A percentile compares a stretch with the other conserved stretches of the same genome.
Conservation (phyloP, 1,284 basidiomycete species). For the Heterobasidion parviporum region DNA sequence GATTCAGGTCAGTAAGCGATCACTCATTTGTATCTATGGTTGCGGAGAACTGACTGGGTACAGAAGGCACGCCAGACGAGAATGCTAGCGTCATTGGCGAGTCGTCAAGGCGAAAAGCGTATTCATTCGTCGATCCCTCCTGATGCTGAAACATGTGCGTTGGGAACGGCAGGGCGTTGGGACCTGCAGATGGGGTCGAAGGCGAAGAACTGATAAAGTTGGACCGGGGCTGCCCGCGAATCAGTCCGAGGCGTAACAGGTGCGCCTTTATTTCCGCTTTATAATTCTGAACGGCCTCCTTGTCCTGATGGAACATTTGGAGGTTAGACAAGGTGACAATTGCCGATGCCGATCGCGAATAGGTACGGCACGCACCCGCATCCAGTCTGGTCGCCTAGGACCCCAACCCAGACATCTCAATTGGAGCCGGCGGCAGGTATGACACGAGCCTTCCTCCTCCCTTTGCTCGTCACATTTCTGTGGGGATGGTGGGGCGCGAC, state of each 20-base stretch:
- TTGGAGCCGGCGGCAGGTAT: conserved; percentile 66
- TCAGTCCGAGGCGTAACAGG: conserved; percentile 65
- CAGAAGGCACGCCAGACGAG: background rate
- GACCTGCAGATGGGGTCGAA: conserved; percentile 5
- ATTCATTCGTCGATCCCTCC: background rate
- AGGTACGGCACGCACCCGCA: conserved; percentile 51
- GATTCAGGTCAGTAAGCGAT: background rate
- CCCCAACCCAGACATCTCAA: conserved; percentile 80
- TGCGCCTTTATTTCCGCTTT: conserved; percentile 78
- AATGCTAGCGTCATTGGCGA: background rate
- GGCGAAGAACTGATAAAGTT: conserved; percentile 18
- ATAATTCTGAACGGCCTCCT: conserved; percentile 71
- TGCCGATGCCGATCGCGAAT: background rate
- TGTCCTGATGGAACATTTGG: conserved; percentile 43
- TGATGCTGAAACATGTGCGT: background rate
- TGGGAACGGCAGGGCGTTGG: background rate
- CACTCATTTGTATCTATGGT: background rate
- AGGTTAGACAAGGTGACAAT: background rate
- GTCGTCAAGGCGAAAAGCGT: background rate
- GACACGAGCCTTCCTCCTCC: conserved; percentile 54
- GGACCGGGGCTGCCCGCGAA: conserved; percentile 68
- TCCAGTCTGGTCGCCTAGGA: conserved; percentile 72
- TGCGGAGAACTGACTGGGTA: background rate
- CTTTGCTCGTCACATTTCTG: conserved; percentile 82
- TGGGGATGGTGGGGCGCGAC: background rate